Conservation (phyloP, 78 protist genomes). For the Dictyostelium citrinum region DNA sequence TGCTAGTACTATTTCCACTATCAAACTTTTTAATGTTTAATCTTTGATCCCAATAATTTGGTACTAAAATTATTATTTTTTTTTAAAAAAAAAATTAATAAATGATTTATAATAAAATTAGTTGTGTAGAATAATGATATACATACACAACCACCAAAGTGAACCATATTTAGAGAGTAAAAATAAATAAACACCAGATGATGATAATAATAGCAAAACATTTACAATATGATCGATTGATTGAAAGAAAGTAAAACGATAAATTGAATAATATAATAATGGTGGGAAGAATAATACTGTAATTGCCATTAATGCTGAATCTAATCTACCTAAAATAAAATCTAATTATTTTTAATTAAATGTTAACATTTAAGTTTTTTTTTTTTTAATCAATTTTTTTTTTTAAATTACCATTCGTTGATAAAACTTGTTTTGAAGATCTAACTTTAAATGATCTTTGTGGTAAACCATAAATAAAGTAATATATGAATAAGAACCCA, state of each 20-base stretch:
- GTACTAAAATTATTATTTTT: too few relatives aligned
- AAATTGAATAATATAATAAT: conserved; percentile 14
- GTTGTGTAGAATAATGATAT: neutral
- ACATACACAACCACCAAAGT: conserved; percentile 36
- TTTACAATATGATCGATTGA: neutral
- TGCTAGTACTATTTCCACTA: neutral
- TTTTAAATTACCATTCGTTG: conserved; percentile 15
- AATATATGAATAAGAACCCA: neutral
- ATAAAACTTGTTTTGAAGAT: conserved; percentile 13
- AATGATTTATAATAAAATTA: too few relatives aligned
- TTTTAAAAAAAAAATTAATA: neutral
- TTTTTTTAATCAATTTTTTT: too few relatives aligned
- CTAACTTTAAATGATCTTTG: conserved; percentile 39
- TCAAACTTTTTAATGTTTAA: conserved; percentile 1
- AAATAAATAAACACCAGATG: conserved; percentile 10
- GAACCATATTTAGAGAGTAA: neutral
- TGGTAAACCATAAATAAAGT: conserved; percentile 31
- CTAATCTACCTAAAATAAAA: conserved; percentile 49
- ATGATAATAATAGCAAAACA: neutral
- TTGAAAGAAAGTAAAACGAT: conserved; percentile 1
- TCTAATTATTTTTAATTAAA: neutral
- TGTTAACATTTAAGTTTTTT: neutral
- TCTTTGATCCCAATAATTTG: conserved; percentile 18
- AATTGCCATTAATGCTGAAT: conserved; percentile 25
- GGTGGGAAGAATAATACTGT: conserved; percentile 18